Base-by-base conservation (phyloP, 371 early-diverging fungal genomes). In the Catenaria anguillulae region DNA sequence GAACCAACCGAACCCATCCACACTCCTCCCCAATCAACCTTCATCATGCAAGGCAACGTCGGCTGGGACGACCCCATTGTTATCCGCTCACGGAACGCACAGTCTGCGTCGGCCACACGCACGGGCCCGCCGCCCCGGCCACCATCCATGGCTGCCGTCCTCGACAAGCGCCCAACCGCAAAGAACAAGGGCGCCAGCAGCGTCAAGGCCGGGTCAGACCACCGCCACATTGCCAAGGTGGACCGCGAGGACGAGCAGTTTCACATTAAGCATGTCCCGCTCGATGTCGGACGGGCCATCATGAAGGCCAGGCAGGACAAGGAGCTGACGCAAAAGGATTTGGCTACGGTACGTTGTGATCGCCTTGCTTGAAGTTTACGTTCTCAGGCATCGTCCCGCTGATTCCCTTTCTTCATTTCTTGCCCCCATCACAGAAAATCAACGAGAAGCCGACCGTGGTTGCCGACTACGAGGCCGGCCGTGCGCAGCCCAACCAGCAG, bases 401-500 rank as follows among this genome's bases (percentile, higher is more conserved):
- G 1, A 2, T 55, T 24, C 0, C n/a, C 24, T 55, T 0, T 54
- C 13, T 54, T 54, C 19, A 10, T 54, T 26, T 31, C 13, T 54
- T 54, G n/a, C n/a, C n/a, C n/a, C n/a, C n/a, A n/a, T n/a, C n/a
- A n/a, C n/a, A n/a, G 17, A 55, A 55, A 23, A 26, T 89, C 61
- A 89, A 88, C 62, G 91, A 91, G 67, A 89, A 88, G 79, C 83
- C 83, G 35, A 52, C 63, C 31, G 64, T 68, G 36, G 42, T 68
- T 34, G 19, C 45, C 23, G 68, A 68, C 26, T 68, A 62, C 59
- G 67, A 84, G 82, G 64, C 80, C 86, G 64, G 84, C 77, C 84
- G 71, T 81, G 83, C 88, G 48, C 83, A 88, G 68, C 93, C 93
- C 60, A 92, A 91, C 77, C 94, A 92, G 74, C 90, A 92, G 73